Evolutionary conservation across 2,329 filamentous ascomycete genomes (phyloP).

Genomic region (Nemania diffusa): DNA sequence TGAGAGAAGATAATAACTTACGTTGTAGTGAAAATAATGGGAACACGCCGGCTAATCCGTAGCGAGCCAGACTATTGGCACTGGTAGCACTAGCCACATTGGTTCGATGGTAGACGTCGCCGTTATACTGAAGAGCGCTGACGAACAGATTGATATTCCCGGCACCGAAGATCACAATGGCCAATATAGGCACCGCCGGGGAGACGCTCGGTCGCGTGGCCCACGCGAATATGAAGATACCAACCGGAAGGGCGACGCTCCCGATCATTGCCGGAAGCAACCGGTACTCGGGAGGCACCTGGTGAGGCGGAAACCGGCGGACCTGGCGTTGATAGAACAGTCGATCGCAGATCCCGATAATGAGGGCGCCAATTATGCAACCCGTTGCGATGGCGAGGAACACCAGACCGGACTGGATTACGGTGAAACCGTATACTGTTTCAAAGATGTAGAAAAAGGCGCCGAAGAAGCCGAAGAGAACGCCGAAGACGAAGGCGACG

Average conservation of each 20-base stretch:
- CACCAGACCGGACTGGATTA: constrained; percentile 56
- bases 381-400: constrained; percentile 60
- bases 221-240: constrained; percentile 72
- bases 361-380: constrained; percentile 56
- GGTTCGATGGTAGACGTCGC: constrained; percentile 65
- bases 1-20: constrained; percentile 45
- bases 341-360: constrained; percentile 54
- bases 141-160: constrained; percentile 70
- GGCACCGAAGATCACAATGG: constrained; percentile 67
- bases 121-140: constrained; percentile 50
- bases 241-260: constrained; percentile 62
- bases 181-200: constrained; percentile 62
- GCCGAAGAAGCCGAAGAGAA: constrained; percentile 64
- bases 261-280: constrained; percentile 69
- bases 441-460: constrained; percentile 61
- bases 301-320: constrained; percentile 47
- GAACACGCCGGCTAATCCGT: constrained; percentile 65
- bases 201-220: constrained; percentile 57
- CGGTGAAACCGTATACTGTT: constrained; percentile 56
- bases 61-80: constrained; percentile 68
- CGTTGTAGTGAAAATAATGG: constrained; percentile 70
- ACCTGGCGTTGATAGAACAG: constrained; percentile 55
- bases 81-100: constrained; percentile 68
- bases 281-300: constrained; percentile 62
- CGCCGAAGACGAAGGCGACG: constrained; percentile 61